A percentile compares a stretch with the other conserved stretches of the same genome.
phyloP scores from a whole-genome alignment of 768 basidiomycete genomes.

The Kwoniella mangroviensis region DNA sequence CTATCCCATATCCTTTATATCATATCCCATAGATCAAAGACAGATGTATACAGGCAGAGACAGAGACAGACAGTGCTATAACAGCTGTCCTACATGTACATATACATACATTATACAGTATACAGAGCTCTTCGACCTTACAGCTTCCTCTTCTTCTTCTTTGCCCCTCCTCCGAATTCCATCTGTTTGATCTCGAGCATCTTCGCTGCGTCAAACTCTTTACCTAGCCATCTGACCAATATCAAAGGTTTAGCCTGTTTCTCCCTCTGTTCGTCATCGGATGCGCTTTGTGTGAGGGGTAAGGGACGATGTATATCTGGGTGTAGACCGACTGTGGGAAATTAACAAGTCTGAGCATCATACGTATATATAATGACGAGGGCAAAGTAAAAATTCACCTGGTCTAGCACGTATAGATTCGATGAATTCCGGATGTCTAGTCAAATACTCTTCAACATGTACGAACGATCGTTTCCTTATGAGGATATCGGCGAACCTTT shows the following conservation, averaged over 20 bases:
- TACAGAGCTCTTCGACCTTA: background rate
- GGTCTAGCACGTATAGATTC: conserved; percentile 44
- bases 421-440: conserved; percentile 50
- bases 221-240: conserved; percentile 52
- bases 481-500: conserved; percentile 51
- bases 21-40: too few species aligned
- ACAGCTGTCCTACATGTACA: background rate
- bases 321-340: too few species aligned
- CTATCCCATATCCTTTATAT: too few species aligned
- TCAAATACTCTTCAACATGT: conserved; percentile 53
- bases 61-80: too few species aligned
- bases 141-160: conserved; percentile 29
- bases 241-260: conserved; percentile 39
- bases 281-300: background rate
- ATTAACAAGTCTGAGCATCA: too few species aligned
- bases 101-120: background rate
- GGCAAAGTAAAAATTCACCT: conserved; percentile 27
- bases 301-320: conserved; percentile 38
- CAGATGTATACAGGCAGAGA: too few species aligned
- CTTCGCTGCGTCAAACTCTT: conserved; percentile 47
- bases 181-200: conserved; percentile 52
- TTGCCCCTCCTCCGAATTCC: conserved; percentile 50
- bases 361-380: too few species aligned
- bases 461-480: conserved; percentile 50
- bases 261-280: conserved; percentile 14